Evolutionary conservation across 2,329 filamentous ascomycete species (phyloP), one percentile per base, ranked within the genome.

Genomic region (Xylaria digitata): DNA sequence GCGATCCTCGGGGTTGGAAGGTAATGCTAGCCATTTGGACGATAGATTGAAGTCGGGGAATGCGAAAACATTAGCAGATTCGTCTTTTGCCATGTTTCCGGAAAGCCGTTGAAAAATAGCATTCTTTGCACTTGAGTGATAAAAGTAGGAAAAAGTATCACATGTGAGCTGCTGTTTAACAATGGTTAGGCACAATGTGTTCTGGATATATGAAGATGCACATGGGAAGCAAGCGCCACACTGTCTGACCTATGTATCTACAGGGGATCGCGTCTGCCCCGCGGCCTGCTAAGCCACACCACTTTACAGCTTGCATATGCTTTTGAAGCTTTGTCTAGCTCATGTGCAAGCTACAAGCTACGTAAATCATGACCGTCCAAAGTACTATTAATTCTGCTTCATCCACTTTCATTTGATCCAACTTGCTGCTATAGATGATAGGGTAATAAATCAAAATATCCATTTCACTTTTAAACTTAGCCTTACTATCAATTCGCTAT

Each of bases 31-130:
- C 77, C 85, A 84, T 71, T 79, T 82, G 2, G 89, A 87, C 30
- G 83, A 79, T 62, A 81, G 81, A 84, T 85, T 88, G 67, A 91
- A 84, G 74, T 89, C 83, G 45, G 87, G 87, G 52, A 89, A 87
- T 45, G 85, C 84, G 74, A 92, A 92, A 37, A 89, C 83, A 74
- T 90, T 79, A 54, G 85, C 82, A 61, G 79, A 75, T 46, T 83
- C 80, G 66, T 82, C 78, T 60, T 83, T 77, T 67, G 78, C 76
- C 80, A 82, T 83, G 21, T 68, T 71, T 32, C 63, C 15, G 56
- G 11, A 21, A 40, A 48, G 62, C 46, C 60, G 60, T 26, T 45
- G 13, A 42, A 13, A 40, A 64, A 61, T 37, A 45, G 50, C 69
- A 65, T 72, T 68, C 67, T 75, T 68, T 68, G 66, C 26, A 40